Percentiles rank a stretch among this genome's conserved stretches.
Evolutionary conservation across 1,139 yeast genomes (phyloP).

Genomic region (Blastobotrys proliferans): DNA sequence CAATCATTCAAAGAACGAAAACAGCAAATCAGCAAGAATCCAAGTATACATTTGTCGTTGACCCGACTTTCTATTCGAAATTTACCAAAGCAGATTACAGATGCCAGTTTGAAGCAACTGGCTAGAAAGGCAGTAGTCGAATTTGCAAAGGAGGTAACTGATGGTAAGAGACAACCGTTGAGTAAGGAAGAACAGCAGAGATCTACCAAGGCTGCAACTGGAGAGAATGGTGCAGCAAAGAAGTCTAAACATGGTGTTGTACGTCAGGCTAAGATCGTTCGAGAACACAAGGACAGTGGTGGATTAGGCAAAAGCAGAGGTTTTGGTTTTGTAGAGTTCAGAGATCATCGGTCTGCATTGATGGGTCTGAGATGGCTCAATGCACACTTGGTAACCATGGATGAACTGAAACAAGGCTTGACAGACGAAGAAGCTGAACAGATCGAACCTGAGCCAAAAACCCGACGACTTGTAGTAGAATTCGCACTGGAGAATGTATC

Average conservation of each 20-base stretch:
- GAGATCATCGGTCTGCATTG: slow-evolving; percentile 88
- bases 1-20: slow-evolving; percentile 83
- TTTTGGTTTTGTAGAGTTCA: slow-evolving; percentile 89
- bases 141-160: slow-evolving; percentile 88
- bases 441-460: slow-evolving; percentile 43
- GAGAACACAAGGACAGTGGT: slow-evolving; percentile 87
- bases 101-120: slow-evolving; percentile 81
- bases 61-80: slow-evolving; percentile 94
- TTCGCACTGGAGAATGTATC: slow-evolving; percentile 95
- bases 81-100: slow-evolving; percentile 87
- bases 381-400: slow-evolving; percentile 76
- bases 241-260: slow-evolving; percentile 84
- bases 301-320: slow-evolving; percentile 92
- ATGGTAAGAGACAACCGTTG: slow-evolving; percentile 71
- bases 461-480: slow-evolving; percentile 84
- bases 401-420: slow-evolving; percentile 69
- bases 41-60: slow-evolving; percentile 82
- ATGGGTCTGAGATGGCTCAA: slow-evolving; percentile 98
- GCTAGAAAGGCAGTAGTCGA: slow-evolving; percentile 94
- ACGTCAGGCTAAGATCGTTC: slow-evolving; percentile 86
- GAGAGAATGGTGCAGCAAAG: slow-evolving; percentile 36
- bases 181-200: slow-evolving; percentile 85
- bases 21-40: slow-evolving; percentile 85
- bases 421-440: slow-evolving; percentile 58
- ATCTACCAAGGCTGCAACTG: slow-evolving; percentile 64